phyloP scores from a whole-genome alignment of 176 grass and related monocot genomes.

The Bromus sterilis region DNA sequence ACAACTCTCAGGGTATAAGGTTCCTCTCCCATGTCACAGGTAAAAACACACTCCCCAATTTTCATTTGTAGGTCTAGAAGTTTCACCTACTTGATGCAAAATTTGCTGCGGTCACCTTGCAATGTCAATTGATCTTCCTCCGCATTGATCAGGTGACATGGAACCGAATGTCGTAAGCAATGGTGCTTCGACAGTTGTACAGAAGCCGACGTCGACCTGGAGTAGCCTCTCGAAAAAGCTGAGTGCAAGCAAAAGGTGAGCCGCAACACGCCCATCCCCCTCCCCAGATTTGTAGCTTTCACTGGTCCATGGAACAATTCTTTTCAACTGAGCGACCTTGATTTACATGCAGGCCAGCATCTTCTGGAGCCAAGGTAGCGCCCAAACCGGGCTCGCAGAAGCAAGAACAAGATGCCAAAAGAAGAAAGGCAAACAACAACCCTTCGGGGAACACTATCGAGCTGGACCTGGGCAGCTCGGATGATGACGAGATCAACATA shows the following conservation, averaged over 20 bases:
- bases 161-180: slow-evolving; percentile 22
- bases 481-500: slow-evolving; percentile 69
- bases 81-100: background rate
- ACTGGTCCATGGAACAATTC: background rate
- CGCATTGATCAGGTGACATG: slow-evolving; percentile 26
- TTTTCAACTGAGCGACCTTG: background rate
- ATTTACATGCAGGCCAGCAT: slow-evolving; percentile 14
- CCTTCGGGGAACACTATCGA: slow-evolving; percentile 49
- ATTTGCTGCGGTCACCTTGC: background rate
- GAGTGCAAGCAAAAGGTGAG: slow-evolving; percentile 47
- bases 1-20: slow-evolving; percentile 85
- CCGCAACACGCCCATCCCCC: background rate
- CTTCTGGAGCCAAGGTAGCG: slow-evolving; percentile 18
- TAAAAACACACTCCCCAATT: slow-evolving; percentile 3
- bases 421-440: slow-evolving; percentile 35
- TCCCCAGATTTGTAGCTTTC: background rate
- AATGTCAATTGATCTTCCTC: background rate
- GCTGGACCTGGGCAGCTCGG: slow-evolving; percentile 74
- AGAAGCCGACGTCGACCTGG: slow-evolving; percentile 8
- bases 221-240: background rate
- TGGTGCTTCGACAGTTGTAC: background rate
- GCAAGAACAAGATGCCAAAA: slow-evolving; percentile 44
- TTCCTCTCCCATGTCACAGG: slow-evolving; percentile 93
- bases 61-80: background rate
- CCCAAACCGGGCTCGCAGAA: slow-evolving; percentile 18